A percentile compares a stretch with the other conserved stretches of the same genome.
phyloP scores from a whole-genome alignment of 306 rosid species.

The Trifolium fragiferum region DNA sequence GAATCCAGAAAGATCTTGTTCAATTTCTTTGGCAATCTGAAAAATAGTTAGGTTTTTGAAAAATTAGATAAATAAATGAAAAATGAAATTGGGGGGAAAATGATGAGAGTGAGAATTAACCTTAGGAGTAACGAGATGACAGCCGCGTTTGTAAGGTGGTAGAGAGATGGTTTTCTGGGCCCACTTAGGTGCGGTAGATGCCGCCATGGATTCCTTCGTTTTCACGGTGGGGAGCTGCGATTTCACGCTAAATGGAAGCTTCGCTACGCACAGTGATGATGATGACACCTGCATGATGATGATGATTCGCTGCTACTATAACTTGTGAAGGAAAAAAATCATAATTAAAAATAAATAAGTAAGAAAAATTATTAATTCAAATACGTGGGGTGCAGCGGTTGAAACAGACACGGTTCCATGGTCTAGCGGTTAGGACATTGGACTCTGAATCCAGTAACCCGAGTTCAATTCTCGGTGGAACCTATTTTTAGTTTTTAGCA shows the following conservation, averaged over 20 bases:
- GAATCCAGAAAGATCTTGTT: constrained; percentile 79
- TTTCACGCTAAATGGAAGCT: constrained; percentile 38
- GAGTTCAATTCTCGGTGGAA: constrained; percentile 89
- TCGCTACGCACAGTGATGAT: constrained; percentile 34
- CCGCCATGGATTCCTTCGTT: constrained; percentile 54
- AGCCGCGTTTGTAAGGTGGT: constrained; percentile 79
- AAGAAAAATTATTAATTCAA: neutral
- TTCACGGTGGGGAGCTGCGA: constrained; percentile 43
- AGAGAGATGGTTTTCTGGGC: constrained; percentile 85
- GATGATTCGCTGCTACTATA: neutral
- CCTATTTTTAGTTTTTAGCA: no score
- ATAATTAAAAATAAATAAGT: neutral
- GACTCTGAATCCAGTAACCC: constrained; percentile 92
- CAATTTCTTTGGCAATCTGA: constrained; percentile 81
- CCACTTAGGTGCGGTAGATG: constrained; percentile 70
- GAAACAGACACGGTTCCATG: constrained; percentile 54
- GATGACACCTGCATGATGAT: constrained; percentile 53
- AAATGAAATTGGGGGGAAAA: neutral
- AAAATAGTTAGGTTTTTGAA: constrained; percentile 40
- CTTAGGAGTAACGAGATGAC: constrained; percentile 92
- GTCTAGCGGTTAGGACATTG: constrained; percentile 94
- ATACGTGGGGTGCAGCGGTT: neutral
- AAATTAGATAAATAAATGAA: neutral
- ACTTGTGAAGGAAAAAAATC: neutral
- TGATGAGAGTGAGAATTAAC: constrained; percentile 40